phyloP scores from a whole-genome alignment of 345 rosid species.

The Triadica sebifera region DNA sequence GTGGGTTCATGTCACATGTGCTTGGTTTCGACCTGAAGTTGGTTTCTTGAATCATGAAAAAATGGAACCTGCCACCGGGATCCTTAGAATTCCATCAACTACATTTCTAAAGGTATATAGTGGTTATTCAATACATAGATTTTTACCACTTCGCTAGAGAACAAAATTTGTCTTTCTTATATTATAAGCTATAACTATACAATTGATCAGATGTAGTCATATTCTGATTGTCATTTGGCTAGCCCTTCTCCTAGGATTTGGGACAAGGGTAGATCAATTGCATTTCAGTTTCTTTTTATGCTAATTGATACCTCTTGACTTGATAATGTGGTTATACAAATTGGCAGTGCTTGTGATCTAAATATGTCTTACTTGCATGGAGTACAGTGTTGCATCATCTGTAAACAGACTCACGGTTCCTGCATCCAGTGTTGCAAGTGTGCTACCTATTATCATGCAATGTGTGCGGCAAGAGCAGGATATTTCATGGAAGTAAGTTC shows the following conservation, averaged over 20 bases:
- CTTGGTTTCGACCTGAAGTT: slow-evolving; percentile 97
- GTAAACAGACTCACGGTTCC: slow-evolving; percentile 69
- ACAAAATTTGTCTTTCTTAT: background rate
- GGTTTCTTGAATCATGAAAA: slow-evolving; percentile 71
- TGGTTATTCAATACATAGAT: background rate
- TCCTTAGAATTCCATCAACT: slow-evolving; percentile 68
- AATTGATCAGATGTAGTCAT: background rate
- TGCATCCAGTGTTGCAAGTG: slow-evolving; percentile 93
- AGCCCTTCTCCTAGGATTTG: background rate
- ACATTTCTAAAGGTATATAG: slow-evolving; percentile 71
- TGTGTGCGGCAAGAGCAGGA: slow-evolving; percentile 81
- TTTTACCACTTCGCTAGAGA: background rate
- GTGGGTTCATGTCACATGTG: slow-evolving; percentile 97
- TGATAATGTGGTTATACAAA: background rate
- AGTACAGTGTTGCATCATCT: slow-evolving; percentile 59
- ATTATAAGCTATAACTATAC: background rate
- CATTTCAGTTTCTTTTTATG: background rate
- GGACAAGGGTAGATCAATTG: slow-evolving; percentile 2
- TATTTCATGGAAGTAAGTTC: slow-evolving; percentile 82
- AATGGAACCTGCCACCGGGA: slow-evolving; percentile 97
- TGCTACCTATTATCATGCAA: slow-evolving; percentile 72
- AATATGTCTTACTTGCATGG: slow-evolving; percentile 27
- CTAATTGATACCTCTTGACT: background rate
- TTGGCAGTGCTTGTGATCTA: slow-evolving; percentile 14
- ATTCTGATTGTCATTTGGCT: slow-evolving; percentile 1